Evolutionary conservation across 2,329 filamentous ascomycete species (phyloP).

Genomic region (Fusarium caatingaense): DNA sequence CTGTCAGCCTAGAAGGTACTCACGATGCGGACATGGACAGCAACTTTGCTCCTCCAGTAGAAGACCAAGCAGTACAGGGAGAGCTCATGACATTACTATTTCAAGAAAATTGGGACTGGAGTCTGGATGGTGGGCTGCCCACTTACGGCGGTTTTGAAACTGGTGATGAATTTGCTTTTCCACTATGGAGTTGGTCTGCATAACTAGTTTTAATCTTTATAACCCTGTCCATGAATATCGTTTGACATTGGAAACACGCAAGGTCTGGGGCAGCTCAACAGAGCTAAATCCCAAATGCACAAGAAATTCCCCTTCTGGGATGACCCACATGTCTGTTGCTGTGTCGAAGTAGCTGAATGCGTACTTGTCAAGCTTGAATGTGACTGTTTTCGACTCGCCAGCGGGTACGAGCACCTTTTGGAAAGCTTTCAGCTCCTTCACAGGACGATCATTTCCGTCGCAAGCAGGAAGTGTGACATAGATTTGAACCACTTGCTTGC

Average conservation of each 20-base stretch:
- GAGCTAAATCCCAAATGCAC: background rate
- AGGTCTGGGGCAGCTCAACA: background rate
- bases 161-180: slow-evolving; percentile 1
- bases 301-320: background rate
- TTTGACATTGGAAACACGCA: background rate
- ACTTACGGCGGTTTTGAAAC: slow-evolving; percentile 5
- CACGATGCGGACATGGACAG: background rate
- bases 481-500: background rate
- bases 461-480: background rate
- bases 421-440: slow-evolving; percentile 3
- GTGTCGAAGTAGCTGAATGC: slow-evolving; percentile 12
- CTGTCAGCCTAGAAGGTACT: background rate
- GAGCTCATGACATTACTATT: background rate
- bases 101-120: slow-evolving; percentile 15
- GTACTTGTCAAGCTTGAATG: background rate
- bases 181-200: background rate
- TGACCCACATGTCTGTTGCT: background rate
- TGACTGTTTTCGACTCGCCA: background rate
- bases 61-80: background rate
- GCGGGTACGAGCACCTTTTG: background rate
- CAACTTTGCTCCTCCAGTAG: accelerated
- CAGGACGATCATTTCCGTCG: background rate
- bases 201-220: background rate
- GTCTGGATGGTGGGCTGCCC: background rate
- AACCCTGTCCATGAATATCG: background rate